Base-by-base conservation (phyloP, 2,329 filamentous ascomycete species). In the Aurifilum marmelostoma region DNA sequence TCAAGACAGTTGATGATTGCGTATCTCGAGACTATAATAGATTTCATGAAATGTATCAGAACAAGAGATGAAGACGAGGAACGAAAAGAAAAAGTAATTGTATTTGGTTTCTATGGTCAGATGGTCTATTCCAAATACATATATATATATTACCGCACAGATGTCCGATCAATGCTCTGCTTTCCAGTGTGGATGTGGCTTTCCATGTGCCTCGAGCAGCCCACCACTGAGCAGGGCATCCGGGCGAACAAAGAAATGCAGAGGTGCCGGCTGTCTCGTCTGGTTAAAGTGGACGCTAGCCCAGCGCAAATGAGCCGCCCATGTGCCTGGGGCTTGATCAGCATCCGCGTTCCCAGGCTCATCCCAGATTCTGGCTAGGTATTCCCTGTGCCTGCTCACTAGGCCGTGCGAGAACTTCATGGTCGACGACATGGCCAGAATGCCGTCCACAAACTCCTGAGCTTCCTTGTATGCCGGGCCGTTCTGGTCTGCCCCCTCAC, bases 381-480 rank as follows among this genome's bases (percentile, higher is more conserved):
- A 50, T 63, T 61, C 37, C 18, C 27, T 24, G 12, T 37, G 29
- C 27, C 27, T 41, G 41, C 29, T 43, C 58, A 41, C 16, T 32
- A 56, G 56, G 9, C 69, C 66, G 32, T 65, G 56, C 54, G 27
- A 67, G n/a, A 67, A 47, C 64, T 62, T 72, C 64, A 63, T 61
- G 37, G 63, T 67, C 27, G 56, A 59, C 27, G 41, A 59, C 16
- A 60, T 69, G 18, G 18, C 41, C 67, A 71, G 54, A 32, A 72
- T 50, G n/a, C 63, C 61, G 8, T 69, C 37, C 47, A 72, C 71
- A 24, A 69, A 67, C 0, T 27, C 16, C 50, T 63, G 47, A 11
- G 67, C 64, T 37, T 69, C 69, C 63, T n/a, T 29, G n/a, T 60
- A 52, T 1, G 58, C 61, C 32, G 56, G 54, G 29, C 52, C 32